Percentiles rank a stretch among this genome's conserved stretches.
phyloP scores from a whole-genome alignment of 345 rosid species.

The Angophora floribunda region DNA sequence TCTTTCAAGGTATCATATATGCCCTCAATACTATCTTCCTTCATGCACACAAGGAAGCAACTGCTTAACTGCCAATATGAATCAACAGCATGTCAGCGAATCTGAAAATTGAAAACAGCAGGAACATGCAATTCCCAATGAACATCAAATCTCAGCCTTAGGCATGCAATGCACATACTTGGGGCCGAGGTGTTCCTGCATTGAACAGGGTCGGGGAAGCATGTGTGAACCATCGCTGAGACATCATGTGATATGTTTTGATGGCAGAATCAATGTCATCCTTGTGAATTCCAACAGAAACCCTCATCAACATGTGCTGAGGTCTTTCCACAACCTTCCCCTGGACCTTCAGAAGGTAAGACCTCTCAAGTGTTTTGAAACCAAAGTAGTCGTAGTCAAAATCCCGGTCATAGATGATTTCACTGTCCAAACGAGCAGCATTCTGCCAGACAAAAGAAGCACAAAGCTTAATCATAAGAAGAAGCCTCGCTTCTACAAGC shows the following conservation, averaged over 20 bases:
- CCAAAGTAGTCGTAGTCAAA: slow-evolving; percentile 94
- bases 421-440: slow-evolving; percentile 78
- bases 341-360: slow-evolving; percentile 80
- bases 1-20: slow-evolving; percentile 88
- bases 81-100: background rate
- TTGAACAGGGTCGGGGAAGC: slow-evolving; percentile 94
- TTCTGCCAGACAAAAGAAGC: slow-evolving; percentile 28
- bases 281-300: slow-evolving; percentile 80
- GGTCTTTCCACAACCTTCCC: slow-evolving; percentile 87
- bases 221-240: slow-evolving; percentile 95
- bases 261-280: slow-evolving; percentile 66
- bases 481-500: background rate
- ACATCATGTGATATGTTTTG: slow-evolving; percentile 83
- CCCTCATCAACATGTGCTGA: slow-evolving; percentile 96
- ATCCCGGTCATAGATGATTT: slow-evolving; percentile 84
- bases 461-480: background rate
- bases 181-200: slow-evolving; percentile 90
- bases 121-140: background rate
- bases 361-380: slow-evolving; percentile 87
- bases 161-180: slow-evolving; percentile 19
- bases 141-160: background rate
- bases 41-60: slow-evolving; percentile 87
- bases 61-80: slow-evolving; percentile 60
- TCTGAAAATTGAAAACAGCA: background rate
- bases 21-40: slow-evolving; percentile 91